These are phyloP conservation scores for Chaetomiaceae sp. DNA, from an alignment of 2,329 filamentous ascomycete species.

Conservation along the genomic window DNA sequence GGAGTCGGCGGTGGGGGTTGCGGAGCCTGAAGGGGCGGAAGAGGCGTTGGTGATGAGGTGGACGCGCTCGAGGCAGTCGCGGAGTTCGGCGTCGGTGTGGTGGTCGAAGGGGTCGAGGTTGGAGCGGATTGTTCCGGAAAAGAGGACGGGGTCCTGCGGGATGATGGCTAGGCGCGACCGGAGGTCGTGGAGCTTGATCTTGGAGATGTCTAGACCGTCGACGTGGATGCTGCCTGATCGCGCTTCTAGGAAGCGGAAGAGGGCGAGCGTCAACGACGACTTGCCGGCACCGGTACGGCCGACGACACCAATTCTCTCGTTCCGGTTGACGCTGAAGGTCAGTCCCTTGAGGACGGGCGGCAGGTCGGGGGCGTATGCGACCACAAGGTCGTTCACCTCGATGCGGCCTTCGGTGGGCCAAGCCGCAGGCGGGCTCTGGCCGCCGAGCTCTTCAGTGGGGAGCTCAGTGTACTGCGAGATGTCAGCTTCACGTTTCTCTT, in stretches of 20 bases:
- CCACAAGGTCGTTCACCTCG: conserved; percentile 68
- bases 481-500: background rate
- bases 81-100: conserved; percentile 63
- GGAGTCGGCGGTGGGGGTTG: conserved; percentile 36
- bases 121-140: conserved; percentile 70
- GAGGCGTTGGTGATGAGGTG: conserved; percentile 49
- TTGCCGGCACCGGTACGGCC: conserved; percentile 77
- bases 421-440: conserved; percentile 57
- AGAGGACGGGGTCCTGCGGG: conserved; percentile 76
- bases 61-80: conserved; percentile 65
- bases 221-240: conserved; percentile 62
- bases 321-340: conserved; percentile 60
- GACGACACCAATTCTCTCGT: conserved; percentile 70
- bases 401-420: conserved; percentile 74
- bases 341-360: conserved; percentile 67
- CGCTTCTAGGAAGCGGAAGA: conserved; percentile 74
- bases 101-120: conserved; percentile 76
- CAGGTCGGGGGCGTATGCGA: conserved; percentile 66
- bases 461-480: conserved; percentile 55
- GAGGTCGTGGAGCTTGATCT: conserved; percentile 64
- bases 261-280: conserved; percentile 67
- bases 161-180: conserved; percentile 76
- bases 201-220: conserved; percentile 71
- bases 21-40: conserved; percentile 38
- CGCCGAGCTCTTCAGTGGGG: conserved; percentile 61